Evolutionary conservation across 1,284 basidiomycete species (phyloP), one percentile per base, ranked within the genome.

Genomic region (Fomitopsis palustris): DNA sequence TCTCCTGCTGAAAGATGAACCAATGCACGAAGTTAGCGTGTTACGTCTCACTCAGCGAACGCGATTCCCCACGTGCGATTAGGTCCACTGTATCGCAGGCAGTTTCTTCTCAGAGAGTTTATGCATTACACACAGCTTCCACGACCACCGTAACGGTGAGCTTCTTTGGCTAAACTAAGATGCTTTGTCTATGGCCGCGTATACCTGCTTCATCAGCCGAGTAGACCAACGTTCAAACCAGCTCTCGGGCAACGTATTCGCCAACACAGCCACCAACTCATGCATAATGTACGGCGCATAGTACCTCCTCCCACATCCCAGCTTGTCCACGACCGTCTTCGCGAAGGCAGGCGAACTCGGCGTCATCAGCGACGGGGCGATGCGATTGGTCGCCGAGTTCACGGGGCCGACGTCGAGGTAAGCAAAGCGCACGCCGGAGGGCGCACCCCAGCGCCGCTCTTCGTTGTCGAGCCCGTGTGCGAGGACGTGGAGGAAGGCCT

Each of bases 381-480:
- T 49, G 17, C 33, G 56, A 31, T 61, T 53, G 39, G 42, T 53
- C 43, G 61, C 61, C 25, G 67, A 61, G 45, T 56, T 38, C 37
- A 71, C 70, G 10, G 54, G 31, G 45, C 69, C 65, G 19, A 68
- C 66, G 27, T 51, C 53, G 56, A 67, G 55, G 62, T 67, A 67
- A 38, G 60, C 53, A 61, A 68, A 70, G 38, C 58, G 57, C 37
- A 70, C 67, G 37, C 67, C 66, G 4, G 66, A 61, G 6, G 65
- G 62, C 14, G 23, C 35, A 53, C 58, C 61, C 56, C 62, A 62
- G 41, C 51, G 66, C 17, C 29, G 57, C 59, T 70, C 70, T 61
- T 70, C 70, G 53, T 62, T 62, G 63, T 67, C 66, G 43, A 71
- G 62, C 29, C 64, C 62, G 41, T 64, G 65, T 21, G 59, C 43